Conservation (phyloP, 2,329 filamentous ascomycete species). For the Colletotrichum sp. region DNA sequence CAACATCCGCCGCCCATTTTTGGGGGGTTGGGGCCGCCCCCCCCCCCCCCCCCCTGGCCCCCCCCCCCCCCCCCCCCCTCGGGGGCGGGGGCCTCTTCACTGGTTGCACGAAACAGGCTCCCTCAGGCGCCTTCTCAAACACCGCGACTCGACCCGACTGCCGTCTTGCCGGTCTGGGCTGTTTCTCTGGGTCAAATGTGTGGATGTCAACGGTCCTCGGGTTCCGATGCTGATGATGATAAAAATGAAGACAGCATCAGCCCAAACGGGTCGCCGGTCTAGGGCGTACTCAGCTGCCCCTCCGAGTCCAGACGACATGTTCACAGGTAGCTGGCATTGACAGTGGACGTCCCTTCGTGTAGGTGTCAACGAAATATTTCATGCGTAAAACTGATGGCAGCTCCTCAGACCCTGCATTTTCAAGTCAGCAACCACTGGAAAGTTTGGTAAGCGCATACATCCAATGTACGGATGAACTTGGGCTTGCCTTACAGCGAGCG, state of each 20-base stretch:
- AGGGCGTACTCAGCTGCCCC: not conserved
- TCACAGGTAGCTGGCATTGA: not conserved
- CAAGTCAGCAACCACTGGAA: not conserved
- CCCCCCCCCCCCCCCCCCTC: too few relatives aligned
- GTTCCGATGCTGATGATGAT: not conserved
- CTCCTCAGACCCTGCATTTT: not conserved
- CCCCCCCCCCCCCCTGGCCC: too few relatives aligned
- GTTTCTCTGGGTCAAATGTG: not conserved
- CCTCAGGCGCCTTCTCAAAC: not conserved
- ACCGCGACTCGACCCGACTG: not conserved
- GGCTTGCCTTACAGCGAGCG: not conserved
- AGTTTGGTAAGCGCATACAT: not conserved
- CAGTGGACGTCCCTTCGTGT: not conserved
- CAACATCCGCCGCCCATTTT: too few relatives aligned
- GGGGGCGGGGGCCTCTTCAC: too few relatives aligned
- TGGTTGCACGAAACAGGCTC: not conserved
- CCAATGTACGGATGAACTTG: not conserved
- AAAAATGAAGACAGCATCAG: not conserved
- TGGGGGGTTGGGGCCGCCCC: too few relatives aligned
- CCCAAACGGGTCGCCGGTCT: not conserved
- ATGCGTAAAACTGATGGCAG: not conserved
- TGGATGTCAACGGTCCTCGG: not conserved
- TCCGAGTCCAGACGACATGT: not conserved
- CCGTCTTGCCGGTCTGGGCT: not conserved
- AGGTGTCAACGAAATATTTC: not conserved